Conservation (phyloP, 2,329 filamentous ascomycete genomes). For the Penicillium sp. region DNA sequence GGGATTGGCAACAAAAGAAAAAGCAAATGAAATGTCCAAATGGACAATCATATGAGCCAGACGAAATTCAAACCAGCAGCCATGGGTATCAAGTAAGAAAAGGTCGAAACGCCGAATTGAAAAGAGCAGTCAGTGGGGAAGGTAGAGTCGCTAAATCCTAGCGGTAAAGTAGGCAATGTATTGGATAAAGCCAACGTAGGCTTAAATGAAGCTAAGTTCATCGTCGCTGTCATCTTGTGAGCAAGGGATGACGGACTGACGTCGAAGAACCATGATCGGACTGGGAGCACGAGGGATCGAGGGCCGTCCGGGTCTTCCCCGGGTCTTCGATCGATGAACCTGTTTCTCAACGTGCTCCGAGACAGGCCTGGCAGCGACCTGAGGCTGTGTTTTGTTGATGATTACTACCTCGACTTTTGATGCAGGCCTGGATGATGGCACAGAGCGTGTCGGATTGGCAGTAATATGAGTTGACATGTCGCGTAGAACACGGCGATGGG, state of each 20-base stretch:
- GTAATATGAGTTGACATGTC: constrained; percentile 18
- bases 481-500: constrained; percentile 16
- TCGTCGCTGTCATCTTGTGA: constrained; percentile 38
- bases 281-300: constrained; percentile 4
- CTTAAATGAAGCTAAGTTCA: constrained; percentile 39
- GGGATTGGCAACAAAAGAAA: neutral
- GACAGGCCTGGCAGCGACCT: neutral
- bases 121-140: neutral
- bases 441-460: constrained; percentile 1
- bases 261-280: constrained; percentile 5
- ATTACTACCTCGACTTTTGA: constrained; percentile 33
- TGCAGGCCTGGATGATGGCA: neutral
- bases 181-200: neutral
- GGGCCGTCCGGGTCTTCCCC: constrained; percentile 14
- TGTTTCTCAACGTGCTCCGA: constrained; percentile 16
- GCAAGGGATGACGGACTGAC: constrained; percentile 25
- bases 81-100: neutral
- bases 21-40: neutral
- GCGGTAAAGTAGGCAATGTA: neutral
- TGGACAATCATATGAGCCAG: neutral
- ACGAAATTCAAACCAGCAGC: neutral
- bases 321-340: constrained; percentile 16
- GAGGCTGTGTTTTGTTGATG: constrained; percentile 23
- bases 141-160: neutral
- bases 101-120: neutral